phyloP scores from a whole-genome alignment of 148 eudicot genomes.

The Tetragonia tetragonoides region DNA sequence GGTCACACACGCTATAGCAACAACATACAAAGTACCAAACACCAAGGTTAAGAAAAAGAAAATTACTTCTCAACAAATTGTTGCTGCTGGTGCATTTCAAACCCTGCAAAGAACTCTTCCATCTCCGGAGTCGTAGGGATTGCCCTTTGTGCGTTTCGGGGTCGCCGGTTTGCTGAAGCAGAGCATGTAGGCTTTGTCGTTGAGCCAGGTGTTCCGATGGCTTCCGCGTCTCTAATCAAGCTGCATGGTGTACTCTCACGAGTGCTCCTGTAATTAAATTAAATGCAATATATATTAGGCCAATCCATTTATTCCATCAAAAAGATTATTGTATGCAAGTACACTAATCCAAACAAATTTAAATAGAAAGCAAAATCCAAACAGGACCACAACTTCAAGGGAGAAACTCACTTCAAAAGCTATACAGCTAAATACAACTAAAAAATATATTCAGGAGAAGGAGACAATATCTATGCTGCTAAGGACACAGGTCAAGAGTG shows the following conservation, averaged over 20 bases:
- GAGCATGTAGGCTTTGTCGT: constrained; percentile 47
- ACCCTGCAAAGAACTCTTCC: constrained; percentile 68
- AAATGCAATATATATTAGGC: neutral
- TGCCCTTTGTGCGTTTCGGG: constrained; percentile 33
- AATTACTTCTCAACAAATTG: constrained; percentile 69
- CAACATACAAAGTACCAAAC: neutral
- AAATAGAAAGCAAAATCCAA: no score
- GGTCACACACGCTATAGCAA: no score
- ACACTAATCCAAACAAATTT: no score
- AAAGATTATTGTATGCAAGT: no score
- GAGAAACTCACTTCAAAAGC: neutral
- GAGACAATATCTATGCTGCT: neutral
- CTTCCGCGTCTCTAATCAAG: constrained; percentile 53
- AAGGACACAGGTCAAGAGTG: constrained; percentile 9
- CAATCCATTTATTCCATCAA: neutral
- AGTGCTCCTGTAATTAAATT: constrained; percentile 54
- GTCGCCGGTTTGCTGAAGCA: constrained; percentile 33
- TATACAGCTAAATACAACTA: no score
- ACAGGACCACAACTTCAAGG: neutral
- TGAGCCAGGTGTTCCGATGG: constrained; percentile 58
- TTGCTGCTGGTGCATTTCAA: constrained; percentile 60
- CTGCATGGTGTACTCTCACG: constrained; percentile 93
- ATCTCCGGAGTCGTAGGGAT: constrained; percentile 64
- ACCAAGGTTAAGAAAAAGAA: neutral
- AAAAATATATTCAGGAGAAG: neutral